phyloP scores from a whole-genome alignment of 2,329 filamentous ascomycete species.

The Alternaria rosae region DNA sequence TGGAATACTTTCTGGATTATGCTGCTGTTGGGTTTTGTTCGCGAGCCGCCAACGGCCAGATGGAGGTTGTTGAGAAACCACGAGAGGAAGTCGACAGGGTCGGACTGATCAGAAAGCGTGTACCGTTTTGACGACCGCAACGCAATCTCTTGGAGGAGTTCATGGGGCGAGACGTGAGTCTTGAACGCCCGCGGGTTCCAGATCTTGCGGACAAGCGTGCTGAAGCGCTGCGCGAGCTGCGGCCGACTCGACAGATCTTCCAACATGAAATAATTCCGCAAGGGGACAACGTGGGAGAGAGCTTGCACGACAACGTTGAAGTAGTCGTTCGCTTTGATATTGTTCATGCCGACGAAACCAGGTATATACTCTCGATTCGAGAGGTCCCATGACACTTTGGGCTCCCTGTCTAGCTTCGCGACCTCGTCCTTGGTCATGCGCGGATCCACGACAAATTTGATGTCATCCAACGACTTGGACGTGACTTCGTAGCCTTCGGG shows the following conservation, averaged over 20 bases:
- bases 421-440: slow-evolving; percentile 83
- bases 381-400: slow-evolving; percentile 75
- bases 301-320: slow-evolving; percentile 94
- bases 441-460: slow-evolving; percentile 97
- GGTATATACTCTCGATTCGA: slow-evolving; percentile 86
- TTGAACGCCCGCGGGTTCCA: slow-evolving; percentile 98
- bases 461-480: slow-evolving; percentile 93
- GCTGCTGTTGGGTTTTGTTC: slow-evolving; percentile 81
- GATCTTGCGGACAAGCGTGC: slow-evolving; percentile 91
- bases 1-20: slow-evolving; percentile 95
- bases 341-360: slow-evolving; percentile 98
- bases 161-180: slow-evolving; percentile 94
- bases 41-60: slow-evolving; percentile 86
- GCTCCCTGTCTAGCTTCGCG: slow-evolving; percentile 74
- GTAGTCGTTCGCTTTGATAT: slow-evolving; percentile 99
- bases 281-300: slow-evolving; percentile 84
- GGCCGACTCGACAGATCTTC: slow-evolving; percentile 77
- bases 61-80: slow-evolving; percentile 99
- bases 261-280: slow-evolving; percentile 91
- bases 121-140: slow-evolving; percentile 91
- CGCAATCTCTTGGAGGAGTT: slow-evolving; percentile 93
- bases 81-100: slow-evolving; percentile 93
- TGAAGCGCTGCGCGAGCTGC: slow-evolving; percentile 87
- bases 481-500: slow-evolving; percentile 97
- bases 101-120: slow-evolving; percentile 86